Base-by-base conservation (phyloP, 805 yeast species). In the Suhomyces xylopsoci region DNA sequence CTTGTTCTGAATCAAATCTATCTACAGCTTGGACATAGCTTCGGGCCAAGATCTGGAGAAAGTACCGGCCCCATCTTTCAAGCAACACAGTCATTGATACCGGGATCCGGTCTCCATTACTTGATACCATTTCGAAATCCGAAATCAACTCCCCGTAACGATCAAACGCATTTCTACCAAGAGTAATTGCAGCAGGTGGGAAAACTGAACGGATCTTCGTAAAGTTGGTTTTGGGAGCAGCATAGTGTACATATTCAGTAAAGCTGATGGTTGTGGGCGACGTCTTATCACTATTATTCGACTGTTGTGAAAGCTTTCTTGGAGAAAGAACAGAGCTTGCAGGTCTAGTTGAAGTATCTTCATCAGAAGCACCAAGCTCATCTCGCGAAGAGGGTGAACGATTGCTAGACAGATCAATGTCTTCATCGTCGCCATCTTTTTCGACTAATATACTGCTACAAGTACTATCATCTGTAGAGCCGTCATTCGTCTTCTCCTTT, bases 21-120 rank as follows among this genome's bases (percentile, higher is more conserved):
- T 73, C 77, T 6, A 77, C 77, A 0, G 88, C 85, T 53, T 81
- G 73, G 0, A 86, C 82, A 64, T 87, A 88, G 1, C 85, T 88
- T 58, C 80, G 78, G 0, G 90, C 75, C 40, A 88, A 65, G 15
- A 87, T 56, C 57, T 77, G 76, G 56, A 85, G 84, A 62, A 88
- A 88, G 55, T 81, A 84, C 32, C 81, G 67, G 0, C 94, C 94
- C 96, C 96, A 88, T 62, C 94, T 74, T 58, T 84, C 86, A 58
- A 88, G 76, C 50, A 88, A 72, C 3, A 88, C 69, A 56, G 73
- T 76, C 47, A 83, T 54, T 0, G 92, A 86, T 3, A 85, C 82
- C 0, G 85, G 82, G 14, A 86, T 74, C n/a, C 83, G 69, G 45
- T 82, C 85, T 7, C 92, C 93, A 60, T 83, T 88, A n/a, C 81